Conservation (phyloP, 2,329 filamentous ascomycete genomes). For the Hirsutella minnesotensis region DNA sequence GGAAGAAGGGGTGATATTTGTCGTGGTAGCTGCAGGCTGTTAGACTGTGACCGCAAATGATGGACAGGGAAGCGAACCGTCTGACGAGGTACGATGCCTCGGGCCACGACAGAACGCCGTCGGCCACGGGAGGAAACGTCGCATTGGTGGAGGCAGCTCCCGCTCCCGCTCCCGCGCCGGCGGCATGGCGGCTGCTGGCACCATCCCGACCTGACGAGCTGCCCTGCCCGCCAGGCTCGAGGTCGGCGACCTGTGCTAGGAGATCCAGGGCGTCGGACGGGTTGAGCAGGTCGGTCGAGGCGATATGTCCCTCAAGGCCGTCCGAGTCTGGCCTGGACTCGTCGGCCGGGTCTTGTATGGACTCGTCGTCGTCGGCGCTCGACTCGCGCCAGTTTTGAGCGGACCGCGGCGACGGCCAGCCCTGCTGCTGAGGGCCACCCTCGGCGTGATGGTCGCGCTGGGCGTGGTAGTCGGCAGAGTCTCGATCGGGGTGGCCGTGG, state of each 20-base stretch:
- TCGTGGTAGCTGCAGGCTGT: constrained; percentile 40
- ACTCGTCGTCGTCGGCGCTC: constrained; percentile 4
- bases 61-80: constrained; percentile 7
- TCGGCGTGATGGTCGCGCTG: not conserved
- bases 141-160: constrained; percentile 1
- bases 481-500: constrained; percentile 1
- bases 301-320: constrained; percentile 25
- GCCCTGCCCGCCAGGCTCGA: constrained; percentile 15
- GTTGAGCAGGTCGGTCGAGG: constrained; percentile 26
- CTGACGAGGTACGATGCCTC: constrained; percentile 14
- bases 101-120: constrained; percentile 16
- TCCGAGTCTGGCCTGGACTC: constrained; percentile 6
- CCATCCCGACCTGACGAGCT: constrained; percentile 5
- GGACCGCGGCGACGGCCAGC: constrained; percentile 8
- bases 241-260: constrained; percentile 27
- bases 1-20: constrained; percentile 59
- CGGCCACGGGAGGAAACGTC: constrained; percentile 20
- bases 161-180: constrained; percentile 2
- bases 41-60: not conserved
- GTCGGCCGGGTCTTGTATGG: constrained; percentile 4
- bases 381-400: constrained; percentile 7
- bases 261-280: constrained; percentile 29
- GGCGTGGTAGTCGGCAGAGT: constrained; percentile 3
- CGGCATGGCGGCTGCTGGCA: constrained; percentile 6
- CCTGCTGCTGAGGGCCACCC: not conserved